Evolutionary conservation across 768 basidiomycete genomes (phyloP), one percentile per base, ranked within the genome.

Genomic region (Asterophora parasitica): DNA sequence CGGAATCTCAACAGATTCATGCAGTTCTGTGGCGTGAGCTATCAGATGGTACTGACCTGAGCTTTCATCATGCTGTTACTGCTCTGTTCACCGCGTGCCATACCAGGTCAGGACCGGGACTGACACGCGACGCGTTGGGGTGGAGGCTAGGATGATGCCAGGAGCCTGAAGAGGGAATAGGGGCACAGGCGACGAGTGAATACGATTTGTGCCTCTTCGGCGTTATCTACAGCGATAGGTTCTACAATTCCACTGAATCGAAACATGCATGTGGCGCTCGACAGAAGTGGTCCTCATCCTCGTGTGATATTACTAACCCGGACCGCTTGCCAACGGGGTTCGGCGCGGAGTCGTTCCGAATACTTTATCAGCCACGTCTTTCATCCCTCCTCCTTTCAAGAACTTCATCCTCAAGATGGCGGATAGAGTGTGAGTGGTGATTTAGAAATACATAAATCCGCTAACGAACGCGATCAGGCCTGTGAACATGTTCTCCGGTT

Each of bases 1-100:
- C 59, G 61, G n/a, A 81, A 81, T 52, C 58, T 81, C 49, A 83
- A 82, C 52, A 58, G 62, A 26, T 71, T 83, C 59, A 76, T 82
- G 69, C 75, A 73, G 44, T 77, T 78, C 58, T 75, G 72, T 49
- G 79, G 79, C 4, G 70, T 81, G n/a, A 64, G 67, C 52, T 81
- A 79, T 56, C 77, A 77, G 63, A 69, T 78, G 75, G 80, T 80
- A 60, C 3, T 23, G 3, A 23, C 3, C 23, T 23, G 64, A 67
- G 47, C 44, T 39, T 28, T 27, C 33, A 42, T 50, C 26, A 4
- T 34, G 10, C 15, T 26, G 32, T 23, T 20, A 8, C 27, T 30
- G 19, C 16, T 17, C 15, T 42, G 42, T 44, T 56, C 15, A 56
- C 13, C 33, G 35, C 13, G n/a, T 39, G n/a, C n/a, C n/a, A 4